Percentiles rank a stretch among this genome's conserved stretches.
phyloP scores from a whole-genome alignment of 768 basidiomycete species.

The Calocybe gangraenosa region DNA sequence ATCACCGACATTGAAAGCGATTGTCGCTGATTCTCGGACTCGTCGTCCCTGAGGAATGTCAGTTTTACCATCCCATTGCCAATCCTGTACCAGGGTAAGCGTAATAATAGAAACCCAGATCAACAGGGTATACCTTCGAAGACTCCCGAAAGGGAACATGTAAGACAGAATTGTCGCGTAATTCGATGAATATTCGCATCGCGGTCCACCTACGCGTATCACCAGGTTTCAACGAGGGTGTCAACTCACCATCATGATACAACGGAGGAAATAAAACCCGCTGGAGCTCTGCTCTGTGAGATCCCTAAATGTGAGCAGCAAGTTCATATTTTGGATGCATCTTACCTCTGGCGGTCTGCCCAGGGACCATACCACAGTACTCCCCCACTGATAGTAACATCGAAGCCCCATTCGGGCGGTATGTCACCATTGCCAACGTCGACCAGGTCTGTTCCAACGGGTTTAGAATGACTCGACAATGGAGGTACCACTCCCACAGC shows the following conservation, averaged over 20 bases:
- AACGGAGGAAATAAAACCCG: slow-evolving; percentile 78
- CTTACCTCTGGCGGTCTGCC: slow-evolving; percentile 89
- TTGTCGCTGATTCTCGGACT: slow-evolving; percentile 62
- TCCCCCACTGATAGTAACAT: slow-evolving; percentile 76
- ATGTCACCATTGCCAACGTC: slow-evolving; percentile 86
- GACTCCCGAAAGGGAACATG: slow-evolving; percentile 89
- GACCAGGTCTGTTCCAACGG: slow-evolving; percentile 37
- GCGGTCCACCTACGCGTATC: slow-evolving; percentile 82
- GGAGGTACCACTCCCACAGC: slow-evolving; percentile 72
- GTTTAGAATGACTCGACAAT: slow-evolving; percentile 21
- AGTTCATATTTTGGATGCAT: not conserved
- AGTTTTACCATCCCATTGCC: slow-evolving; percentile 80
- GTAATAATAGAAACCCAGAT: not conserved
- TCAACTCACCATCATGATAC: slow-evolving; percentile 59
- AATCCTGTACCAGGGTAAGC: slow-evolving; percentile 50
- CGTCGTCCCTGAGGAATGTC: slow-evolving; percentile 45
- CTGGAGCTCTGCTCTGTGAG: slow-evolving; percentile 66
- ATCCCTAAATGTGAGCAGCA: slow-evolving; percentile 2
- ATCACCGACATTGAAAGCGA: slow-evolving; percentile 73
- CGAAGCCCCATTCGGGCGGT: slow-evolving; percentile 91
- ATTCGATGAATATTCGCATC: slow-evolving; percentile 76
- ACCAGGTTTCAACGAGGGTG: slow-evolving; percentile 60
- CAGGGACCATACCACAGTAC: slow-evolving; percentile 87
- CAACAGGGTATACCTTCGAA: slow-evolving; percentile 59
- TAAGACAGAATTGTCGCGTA: slow-evolving; percentile 72